Evolutionary conservation across 345 rosid genomes (phyloP).

Genomic region (Lumnitzera racemosa): DNA sequence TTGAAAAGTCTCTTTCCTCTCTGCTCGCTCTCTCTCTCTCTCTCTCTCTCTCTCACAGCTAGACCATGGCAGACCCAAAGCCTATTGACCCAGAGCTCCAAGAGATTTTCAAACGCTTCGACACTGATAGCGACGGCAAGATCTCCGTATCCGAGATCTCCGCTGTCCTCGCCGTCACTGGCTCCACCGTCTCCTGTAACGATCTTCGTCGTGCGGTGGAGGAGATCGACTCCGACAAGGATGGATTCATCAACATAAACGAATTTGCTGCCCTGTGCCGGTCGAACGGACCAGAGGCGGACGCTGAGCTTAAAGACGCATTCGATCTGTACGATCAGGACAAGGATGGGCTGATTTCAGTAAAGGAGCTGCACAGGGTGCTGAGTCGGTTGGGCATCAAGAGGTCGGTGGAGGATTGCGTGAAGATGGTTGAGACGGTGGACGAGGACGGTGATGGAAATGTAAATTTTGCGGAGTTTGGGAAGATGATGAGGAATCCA

Average conservation of each 20-base stretch:
- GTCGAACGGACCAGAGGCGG: conserved; percentile 8
- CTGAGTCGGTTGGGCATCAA: conserved; percentile 23
- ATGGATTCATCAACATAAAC: conserved; percentile 24
- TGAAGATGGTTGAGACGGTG: conserved; percentile 25
- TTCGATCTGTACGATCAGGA: conserved; percentile 35
- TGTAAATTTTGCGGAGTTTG: conserved; percentile 35
- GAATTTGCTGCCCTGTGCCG: conserved; percentile 32
- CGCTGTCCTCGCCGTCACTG: conserved; percentile 20
- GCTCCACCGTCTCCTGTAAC: conserved; percentile 19
- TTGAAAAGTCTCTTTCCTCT: no score
- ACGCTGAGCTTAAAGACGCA: conserved; percentile 28
- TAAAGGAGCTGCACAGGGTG: conserved; percentile 31
- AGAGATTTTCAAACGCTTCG: conserved; percentile 28
- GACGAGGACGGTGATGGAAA: conserved; percentile 35
- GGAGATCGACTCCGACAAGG: conserved; percentile 32
- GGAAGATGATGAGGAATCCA: conserved; percentile 27
- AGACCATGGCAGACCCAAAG: no score
- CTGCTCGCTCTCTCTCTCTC: no score
- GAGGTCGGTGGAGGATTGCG: conserved; percentile 33
- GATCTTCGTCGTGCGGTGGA: conserved; percentile 27
- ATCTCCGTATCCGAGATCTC: conserved; percentile 34
- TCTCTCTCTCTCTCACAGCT: no score
- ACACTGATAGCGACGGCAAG: conserved; percentile 34
- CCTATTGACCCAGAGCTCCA: conserved; percentile 15
- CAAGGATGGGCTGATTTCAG: conserved; percentile 29